These are phyloP conservation scores for Colletotrichum liaoningense DNA, from an alignment of 2,329 filamentous ascomycete species.

Conservation along the genomic window DNA sequence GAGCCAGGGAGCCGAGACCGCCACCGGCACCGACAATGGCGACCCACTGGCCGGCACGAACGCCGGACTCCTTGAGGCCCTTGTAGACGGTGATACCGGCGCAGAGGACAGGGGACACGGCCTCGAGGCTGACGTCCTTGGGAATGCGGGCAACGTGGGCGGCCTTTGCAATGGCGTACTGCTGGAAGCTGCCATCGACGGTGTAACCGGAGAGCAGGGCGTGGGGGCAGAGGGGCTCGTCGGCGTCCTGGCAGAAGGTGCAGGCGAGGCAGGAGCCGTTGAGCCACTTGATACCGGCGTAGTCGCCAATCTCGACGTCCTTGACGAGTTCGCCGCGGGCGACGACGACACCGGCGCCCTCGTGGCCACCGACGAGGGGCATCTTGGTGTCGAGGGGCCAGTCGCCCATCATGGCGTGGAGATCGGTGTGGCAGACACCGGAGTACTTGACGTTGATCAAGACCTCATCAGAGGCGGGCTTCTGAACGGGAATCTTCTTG, in stretches of 20 bases:
- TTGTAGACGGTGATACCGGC: conserved; percentile 92
- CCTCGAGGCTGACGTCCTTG: conserved; percentile 80
- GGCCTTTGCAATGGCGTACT: conserved; percentile 86
- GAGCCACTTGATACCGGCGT: conserved; percentile 93
- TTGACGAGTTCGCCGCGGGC: conserved; percentile 80
- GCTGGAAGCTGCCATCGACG: conserved; percentile 91
- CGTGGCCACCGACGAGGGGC: conserved; percentile 85
- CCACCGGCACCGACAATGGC: conserved; percentile 90
- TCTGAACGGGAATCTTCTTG: conserved; percentile 84
- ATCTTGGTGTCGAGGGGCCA: conserved; percentile 88
- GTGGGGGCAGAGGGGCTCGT: conserved; percentile 85
- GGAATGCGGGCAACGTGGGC: conserved; percentile 86
- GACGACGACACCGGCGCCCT: conserved; percentile 86
- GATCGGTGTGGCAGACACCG: conserved; percentile 91
- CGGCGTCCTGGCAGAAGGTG: conserved; percentile 82
- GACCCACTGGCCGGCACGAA: conserved; percentile 78
- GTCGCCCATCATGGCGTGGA: conserved; percentile 84
- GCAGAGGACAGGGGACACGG: conserved; percentile 83
- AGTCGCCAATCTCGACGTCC: conserved; percentile 84
- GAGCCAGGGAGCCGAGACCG: conserved; percentile 81
- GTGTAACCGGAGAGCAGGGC: conserved; percentile 88
- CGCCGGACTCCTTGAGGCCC: conserved; percentile 86
- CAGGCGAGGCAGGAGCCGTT: conserved; percentile 88
- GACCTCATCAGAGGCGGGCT: conserved; percentile 89
- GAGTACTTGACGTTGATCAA: conserved; percentile 92